Base-by-base conservation (phyloP, 345 rosid genomes). In the Syzygium grande region DNA sequence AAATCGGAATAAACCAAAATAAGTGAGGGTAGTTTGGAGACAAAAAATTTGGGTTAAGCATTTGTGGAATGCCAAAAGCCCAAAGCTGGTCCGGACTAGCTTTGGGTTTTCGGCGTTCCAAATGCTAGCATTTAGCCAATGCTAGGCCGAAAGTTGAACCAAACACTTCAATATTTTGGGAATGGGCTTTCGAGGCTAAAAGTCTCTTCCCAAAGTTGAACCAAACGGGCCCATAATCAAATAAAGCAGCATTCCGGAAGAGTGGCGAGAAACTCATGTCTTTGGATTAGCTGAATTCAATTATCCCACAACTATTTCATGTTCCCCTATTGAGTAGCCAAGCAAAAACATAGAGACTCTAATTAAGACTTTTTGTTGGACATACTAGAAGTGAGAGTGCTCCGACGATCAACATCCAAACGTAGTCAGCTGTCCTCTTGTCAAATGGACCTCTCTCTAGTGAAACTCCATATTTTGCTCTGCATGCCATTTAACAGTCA, bases 341-440 rank as follows among this genome's bases (percentile, higher is more conserved):
- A 38, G 83, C 83, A 73, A 73, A 49, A 38, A 73, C 27, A 38
- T 38, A 73, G 27, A 38, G 80, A 38, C 4, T 55, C 21, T 23
- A 51, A 41, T 73, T 19, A 84, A 53, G 34, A 29, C 4, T 29
- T 10, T 25, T 21, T 30, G 12, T 51, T 46, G 5, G 46, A 89
- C 91, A 86, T 85, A 95, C 97, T 90, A 94, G 89, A 78, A 95
- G 94, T 83, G 97, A 91, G 1, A 95, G 30, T n/a, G 96, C 96
- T 79, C 96, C 97, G 78, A 94, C 92, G 87, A 95, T 86, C 78
- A 95, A 87, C 97, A 95, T 95, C 96, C 97, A 95, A 46, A 94
- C 90, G 88, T 86, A 94, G 85, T 95, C 97, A 27, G 97, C 95
- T 17, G 94, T 93, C 89, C 97, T 93, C 91, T 93, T 94, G 90